Base-by-base conservation (phyloP, 106 monocot species). In the Dendrobium catenatum region DNA sequence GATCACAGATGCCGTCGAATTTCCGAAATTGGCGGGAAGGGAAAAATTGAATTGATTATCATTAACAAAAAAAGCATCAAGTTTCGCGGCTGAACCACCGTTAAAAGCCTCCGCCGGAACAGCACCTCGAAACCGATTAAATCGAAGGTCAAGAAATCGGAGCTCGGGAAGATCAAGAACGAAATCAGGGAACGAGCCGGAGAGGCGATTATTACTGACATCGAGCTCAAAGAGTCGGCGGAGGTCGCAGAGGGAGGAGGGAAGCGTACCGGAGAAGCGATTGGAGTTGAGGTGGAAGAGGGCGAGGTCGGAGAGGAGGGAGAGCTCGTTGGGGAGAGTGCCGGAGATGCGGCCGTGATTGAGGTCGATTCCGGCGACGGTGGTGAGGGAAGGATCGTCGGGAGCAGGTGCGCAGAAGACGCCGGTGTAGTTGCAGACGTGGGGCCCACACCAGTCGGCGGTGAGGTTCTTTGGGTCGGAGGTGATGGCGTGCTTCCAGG, bases 261-360 rank as follows among this genome's bases (percentile, higher is more conserved):
- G 83, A 46, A 81, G 70, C 19, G 29, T 51, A 37, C 83, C 83
- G 68, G 29, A 42, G 86, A 89, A 89, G 49, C 81, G 83, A 77
- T 89, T 89, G 66, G 89, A 86, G 81, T 89, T 89, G 81, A 89
- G 86, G 84, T 89, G 89, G 56, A 89, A 78, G n/a, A 89, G 85
- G 46, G 89, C 79, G 19, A 86, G 79, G 81, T 89, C 89, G 66
- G 79, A 51, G 76, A 89, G 86, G 68, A 79, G 86, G 19, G 79
- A 80, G 58, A 89, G 61, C 61, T 89, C 77, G 55, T 79, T 68
- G 11, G 85, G 88, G 59, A 90, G 81, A 27, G 49, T 73, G n/a
- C 90, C 90, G 3, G 80, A 78, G 85, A 87, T 79, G 76, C 77
- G 74, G 26, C 76, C 87, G 78, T 86, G 84, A 85, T 90, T 90